These are phyloP conservation scores for Boletus pseudopeckii DNA, from an alignment of 768 basidiomycete species.

Conservation along the genomic window DNA sequence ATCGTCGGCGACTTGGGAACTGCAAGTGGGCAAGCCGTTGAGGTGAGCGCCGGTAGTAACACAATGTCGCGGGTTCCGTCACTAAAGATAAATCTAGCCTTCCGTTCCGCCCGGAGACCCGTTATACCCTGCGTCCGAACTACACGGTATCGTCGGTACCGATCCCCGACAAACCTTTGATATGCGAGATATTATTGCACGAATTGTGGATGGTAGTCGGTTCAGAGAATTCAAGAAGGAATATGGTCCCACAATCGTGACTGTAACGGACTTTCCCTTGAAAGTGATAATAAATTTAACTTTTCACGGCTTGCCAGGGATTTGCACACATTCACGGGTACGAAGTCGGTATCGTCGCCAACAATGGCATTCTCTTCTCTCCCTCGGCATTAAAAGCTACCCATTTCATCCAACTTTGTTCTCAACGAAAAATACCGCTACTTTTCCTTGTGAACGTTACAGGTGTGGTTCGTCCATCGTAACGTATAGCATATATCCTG, in stretches of 20 bases:
- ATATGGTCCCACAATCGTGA: constrained; percentile 87
- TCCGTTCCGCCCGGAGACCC: constrained; percentile 62
- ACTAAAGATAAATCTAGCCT: constrained; percentile 42
- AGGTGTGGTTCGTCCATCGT: constrained; percentile 37
- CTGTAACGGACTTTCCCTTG: constrained; percentile 44
- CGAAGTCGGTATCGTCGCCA: constrained; percentile 87
- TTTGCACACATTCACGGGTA: constrained; percentile 88
- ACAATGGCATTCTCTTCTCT: constrained; percentile 93
- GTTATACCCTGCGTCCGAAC: constrained; percentile 72
- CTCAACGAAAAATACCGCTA: constrained; percentile 84
- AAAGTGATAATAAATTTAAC: constrained; percentile 2
- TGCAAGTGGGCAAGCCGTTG: constrained; percentile 47
- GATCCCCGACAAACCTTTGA: constrained; percentile 88
- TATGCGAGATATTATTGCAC: constrained; percentile 91
- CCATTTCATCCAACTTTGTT: constrained; percentile 93
- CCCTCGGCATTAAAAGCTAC: constrained; percentile 92
- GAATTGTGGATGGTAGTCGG: constrained; percentile 85
- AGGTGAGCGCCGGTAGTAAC: constrained; percentile 42
- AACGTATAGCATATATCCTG: background rate
- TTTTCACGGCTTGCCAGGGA: constrained; percentile 45
- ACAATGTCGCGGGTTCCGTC: background rate
- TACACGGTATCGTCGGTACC: constrained; percentile 90
- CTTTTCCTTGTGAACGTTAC: constrained; percentile 97
- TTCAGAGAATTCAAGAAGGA: constrained; percentile 97
- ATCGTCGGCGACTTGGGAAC: constrained; percentile 76